Conservation (phyloP, 495 filamentous ascomycete species). For the Hypoxylon perforatum region DNA sequence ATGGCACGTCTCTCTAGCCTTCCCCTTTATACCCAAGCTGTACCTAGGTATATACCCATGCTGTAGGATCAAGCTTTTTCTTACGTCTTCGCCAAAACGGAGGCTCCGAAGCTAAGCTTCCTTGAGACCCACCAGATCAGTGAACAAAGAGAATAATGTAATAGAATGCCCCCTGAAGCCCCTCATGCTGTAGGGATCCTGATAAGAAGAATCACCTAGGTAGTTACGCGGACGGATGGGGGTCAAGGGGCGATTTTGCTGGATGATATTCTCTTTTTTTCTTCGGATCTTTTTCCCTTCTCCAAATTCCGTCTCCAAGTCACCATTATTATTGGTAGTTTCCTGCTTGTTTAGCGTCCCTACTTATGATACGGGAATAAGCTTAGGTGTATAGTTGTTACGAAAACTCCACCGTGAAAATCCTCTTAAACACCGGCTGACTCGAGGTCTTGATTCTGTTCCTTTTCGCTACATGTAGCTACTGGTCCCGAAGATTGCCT, state of each 20-base stretch:
- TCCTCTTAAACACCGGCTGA: neutral
- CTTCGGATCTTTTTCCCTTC: neutral
- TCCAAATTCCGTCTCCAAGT: neutral
- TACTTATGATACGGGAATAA: constrained; percentile 1
- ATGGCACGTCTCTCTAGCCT: neutral
- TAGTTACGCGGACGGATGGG: too few species aligned
- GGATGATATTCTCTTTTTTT: too few species aligned
- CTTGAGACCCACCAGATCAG: constrained; percentile 14
- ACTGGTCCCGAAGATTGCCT: too few species aligned
- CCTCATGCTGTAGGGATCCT: constrained; percentile 4
- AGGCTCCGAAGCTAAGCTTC: constrained; percentile 27
- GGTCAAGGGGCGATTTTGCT: too few species aligned
- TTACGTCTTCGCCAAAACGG: constrained; percentile 4
- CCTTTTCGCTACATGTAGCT: too few species aligned
- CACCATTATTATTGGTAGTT: neutral
- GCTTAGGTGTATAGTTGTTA: neutral
- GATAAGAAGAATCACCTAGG: constrained; percentile 28
- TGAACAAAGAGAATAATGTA: constrained; percentile 35
- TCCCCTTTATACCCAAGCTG: neutral
- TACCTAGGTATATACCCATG: neutral
- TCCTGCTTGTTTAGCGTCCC: neutral
- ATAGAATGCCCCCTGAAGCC: constrained; percentile 3
- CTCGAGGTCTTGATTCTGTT: neutral
- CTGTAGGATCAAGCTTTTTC: constrained; percentile 23
- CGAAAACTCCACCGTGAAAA: neutral